Evolutionary conservation across 202 grass and related monocot genomes (phyloP).

Genomic region (Digitaria exilis): DNA sequence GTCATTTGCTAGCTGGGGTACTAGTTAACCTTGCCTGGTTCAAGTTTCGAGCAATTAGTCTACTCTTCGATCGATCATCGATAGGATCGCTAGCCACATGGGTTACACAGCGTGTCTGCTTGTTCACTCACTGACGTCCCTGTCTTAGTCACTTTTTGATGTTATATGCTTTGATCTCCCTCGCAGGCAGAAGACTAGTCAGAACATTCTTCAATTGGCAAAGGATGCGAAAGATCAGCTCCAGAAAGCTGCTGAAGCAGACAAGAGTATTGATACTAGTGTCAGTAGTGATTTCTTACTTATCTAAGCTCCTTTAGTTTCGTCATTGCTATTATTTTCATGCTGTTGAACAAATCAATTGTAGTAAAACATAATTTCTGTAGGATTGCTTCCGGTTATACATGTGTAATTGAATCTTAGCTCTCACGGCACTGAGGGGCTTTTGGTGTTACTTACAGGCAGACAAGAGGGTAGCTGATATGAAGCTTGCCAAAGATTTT

Average conservation of each 20-base stretch:
- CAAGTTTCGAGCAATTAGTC: too few relatives aligned
- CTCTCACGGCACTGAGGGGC: constrained; percentile 1
- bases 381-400: not conserved
- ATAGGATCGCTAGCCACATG: too few relatives aligned
- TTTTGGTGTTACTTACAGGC: constrained; percentile 44
- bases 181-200: constrained; percentile 72
- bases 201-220: constrained; percentile 71
- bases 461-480: constrained; percentile 78
- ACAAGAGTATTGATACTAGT: constrained; percentile 64
- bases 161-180: constrained; percentile 25
- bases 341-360: not conserved
- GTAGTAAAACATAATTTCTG: not conserved
- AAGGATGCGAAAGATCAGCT: constrained; percentile 88
- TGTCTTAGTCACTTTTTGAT: constrained; percentile 22
- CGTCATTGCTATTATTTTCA: not conserved
- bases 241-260: constrained; percentile 59
- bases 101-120: too few relatives aligned
- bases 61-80: too few relatives aligned
- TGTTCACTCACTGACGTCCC: not conserved
- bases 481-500: constrained; percentile 94
- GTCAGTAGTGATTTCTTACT: constrained; percentile 48
- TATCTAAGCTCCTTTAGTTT: not conserved
- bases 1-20: too few relatives aligned
- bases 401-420: too few relatives aligned
- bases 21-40: too few relatives aligned